Evolutionary conservation across 805 yeast genomes (phyloP).

Genomic region (Sugiyamaella valdiviana): DNA sequence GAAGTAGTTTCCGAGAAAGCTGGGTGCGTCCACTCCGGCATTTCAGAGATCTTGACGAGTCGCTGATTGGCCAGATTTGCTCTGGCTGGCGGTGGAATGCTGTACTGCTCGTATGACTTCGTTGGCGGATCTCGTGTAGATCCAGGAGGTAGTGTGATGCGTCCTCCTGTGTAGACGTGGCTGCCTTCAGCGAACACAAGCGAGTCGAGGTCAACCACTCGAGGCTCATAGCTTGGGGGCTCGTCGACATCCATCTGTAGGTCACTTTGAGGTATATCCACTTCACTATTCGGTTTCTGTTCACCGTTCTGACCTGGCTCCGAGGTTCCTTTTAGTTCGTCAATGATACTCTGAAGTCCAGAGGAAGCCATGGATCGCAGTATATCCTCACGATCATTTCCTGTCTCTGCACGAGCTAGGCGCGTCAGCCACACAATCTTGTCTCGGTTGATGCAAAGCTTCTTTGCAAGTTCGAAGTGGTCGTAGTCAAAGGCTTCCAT

Average conservation of each 20-base stretch:
- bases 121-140: conserved; percentile 65
- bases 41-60: conserved; percentile 49
- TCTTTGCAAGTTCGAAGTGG: conserved; percentile 43
- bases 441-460: conserved; percentile 45
- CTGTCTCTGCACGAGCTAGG: conserved; percentile 35
- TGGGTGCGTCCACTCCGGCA: conserved; percentile 78
- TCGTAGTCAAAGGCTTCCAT: conserved; percentile 48
- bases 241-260: not conserved
- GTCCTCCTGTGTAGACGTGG: conserved; percentile 57
- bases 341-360: conserved; percentile 38
- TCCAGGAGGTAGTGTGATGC: conserved; percentile 73
- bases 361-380: conserved; percentile 40
- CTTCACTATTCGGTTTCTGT: not conserved
- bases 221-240: conserved; percentile 31
- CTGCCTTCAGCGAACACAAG: conserved; percentile 68
- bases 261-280: not conserved
- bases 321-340: conserved; percentile 34
- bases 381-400: conserved; percentile 35
- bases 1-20: conserved; percentile 67
- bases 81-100: conserved; percentile 77
- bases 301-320: conserved; percentile 1
- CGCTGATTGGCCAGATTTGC: conserved; percentile 29
- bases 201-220: conserved; percentile 55
- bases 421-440: conserved; percentile 50
- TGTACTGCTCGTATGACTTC: conserved; percentile 77